Base-by-base conservation (phyloP, 441 rosid genomes). In the Biscutella auriculata region DNA sequence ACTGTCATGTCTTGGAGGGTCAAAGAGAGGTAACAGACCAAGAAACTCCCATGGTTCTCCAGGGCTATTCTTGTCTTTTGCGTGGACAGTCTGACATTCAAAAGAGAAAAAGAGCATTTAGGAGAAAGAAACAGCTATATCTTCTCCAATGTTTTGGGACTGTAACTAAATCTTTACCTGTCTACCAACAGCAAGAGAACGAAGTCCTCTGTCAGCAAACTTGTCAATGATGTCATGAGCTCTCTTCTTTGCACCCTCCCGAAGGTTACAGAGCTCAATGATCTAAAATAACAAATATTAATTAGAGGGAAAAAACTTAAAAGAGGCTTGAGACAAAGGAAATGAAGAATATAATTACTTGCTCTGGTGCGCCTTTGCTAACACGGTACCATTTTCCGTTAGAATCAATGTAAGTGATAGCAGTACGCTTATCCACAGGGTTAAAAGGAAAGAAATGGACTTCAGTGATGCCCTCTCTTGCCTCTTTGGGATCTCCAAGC, bases 1-100 rank as follows among this genome's bases (percentile, higher is more conserved):
- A 72, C 86, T 83, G 60, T 83, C 90, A 65, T 83, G 90, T 54
- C 90, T 74, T 30, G 90, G 90, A 62, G 90, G 90, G 64, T 83
- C 90, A 63, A 83, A 83, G 25, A 83, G 83, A 55, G 90, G 90
- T 42, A 83, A 71, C 4, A 83, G 53, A 44, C 87, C 90, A 57
- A 81, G 76, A 67, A 83, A 83, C 65, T 83, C 65, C 87, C 87
- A 83, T 25, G 86, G 77, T 40, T 57, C 81, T 65, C 85, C 85
- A 8, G 79, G 72, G 49, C 78, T 67, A 23, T 76, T 79, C 62
- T 74, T 77, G 41, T 47, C 73, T 60, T 74, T 78, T 15, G 68
- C 85, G 2, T 71, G 68, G 39, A 80, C 73, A 14, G 74, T 47
- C 85, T 80, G 69, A 8, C 14, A 41, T 39, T 9, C 40, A 49